Evolutionary conservation across 2,329 filamentous ascomycete genomes (phyloP), one percentile per base, ranked within the genome.

Genomic region (Cladosporium oxysporum): DNA sequence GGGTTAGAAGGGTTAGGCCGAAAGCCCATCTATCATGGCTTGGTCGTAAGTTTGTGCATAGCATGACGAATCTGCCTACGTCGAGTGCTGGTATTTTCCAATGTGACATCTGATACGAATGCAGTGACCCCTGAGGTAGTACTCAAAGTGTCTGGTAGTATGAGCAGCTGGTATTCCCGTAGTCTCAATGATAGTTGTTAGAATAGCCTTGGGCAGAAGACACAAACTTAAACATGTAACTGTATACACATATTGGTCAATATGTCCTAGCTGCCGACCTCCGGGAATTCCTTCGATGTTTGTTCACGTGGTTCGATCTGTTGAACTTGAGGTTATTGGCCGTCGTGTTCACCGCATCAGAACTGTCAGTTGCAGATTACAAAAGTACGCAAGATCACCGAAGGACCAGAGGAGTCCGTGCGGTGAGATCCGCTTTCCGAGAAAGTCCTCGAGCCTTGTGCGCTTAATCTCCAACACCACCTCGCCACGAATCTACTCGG

Each of bases 51-150:
- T 21, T 47, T 47, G 41, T 47, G 41, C 21, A 21, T 3, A 21
- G n/a, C 10, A 23, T 2, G 8, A 8, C 10, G 8, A 47, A 23
- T 47, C n/a, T 23, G 41, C 3, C 41, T 11, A 47, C n/a, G n/a
- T 21, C 8, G 41, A 4, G n/a, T 5, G 8, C 6, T 47, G 2
- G 3, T 11, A 21, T 21, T 2, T 12, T 12, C 5, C 3, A 21
- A n/a, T 12, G 5, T 23, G n/a, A 3, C 1, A 6, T 4, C 8
- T 7, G 5, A 12, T 4, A 21, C 3, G n/a, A 23, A 11, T 5
- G 8, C 4, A 47, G n/a, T 5, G 10, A 3, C 4, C 8, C 21
- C n/a, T 21, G 10, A 1, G 1, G 0, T 11, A 21, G 7, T 5
- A 23, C 21, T 0, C 21, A 47, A 10, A 12, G 1, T 12, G 41